Base-by-base conservation (phyloP, 2,329 filamentous ascomycete genomes). In the Ambrosiella xylebori region DNA sequence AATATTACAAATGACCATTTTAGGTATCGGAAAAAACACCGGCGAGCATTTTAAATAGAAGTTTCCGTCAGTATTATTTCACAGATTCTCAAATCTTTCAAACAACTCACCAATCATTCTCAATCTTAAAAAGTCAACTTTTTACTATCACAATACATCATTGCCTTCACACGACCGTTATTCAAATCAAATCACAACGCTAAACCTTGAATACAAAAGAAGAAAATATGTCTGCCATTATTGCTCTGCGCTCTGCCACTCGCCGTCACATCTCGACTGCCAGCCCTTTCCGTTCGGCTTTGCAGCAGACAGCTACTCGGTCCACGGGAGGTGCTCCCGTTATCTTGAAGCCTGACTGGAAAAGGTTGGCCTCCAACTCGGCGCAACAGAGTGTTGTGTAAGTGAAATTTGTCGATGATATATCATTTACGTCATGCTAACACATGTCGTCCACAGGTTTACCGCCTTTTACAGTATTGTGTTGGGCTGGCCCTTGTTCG, bases 231-330 rank as follows among this genome's bases (percentile, higher is more conserved):
- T 61, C 59, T 44, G 17, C 44, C 12, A 13, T 56, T 45, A 54
- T 50, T 39, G 61, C 62, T 54, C 61, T 64, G 57, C 68, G 68
- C 61, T 62, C 64, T 59, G 63, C 65, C 35, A 59, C 63, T 58
- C 65, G 65, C 59, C 66, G 70, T 44, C 67, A 67, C 17, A 68
- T 69, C 63, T 71, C 69, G 59, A 63, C 69, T 39, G 62, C 68
- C 39, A 61, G 59, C 35, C 61, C 64, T 17, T 63, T 70, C 62
- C 67, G 69, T 58, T 64, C 63, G 40, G 44, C 44, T 17, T 2
- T 47, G 8, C 44, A 47, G n/a, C 27, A 27, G 27, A 49, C n/a
- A 13, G 65, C 65, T 40, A 65, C 65, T 40, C 68, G 67, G 56
- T 62, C 65, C 40, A 65, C 68, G 63, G 68, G 71, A 61, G 63